Conservation (phyloP, 1,139 yeast species). For the Candida smagusa region DNA sequence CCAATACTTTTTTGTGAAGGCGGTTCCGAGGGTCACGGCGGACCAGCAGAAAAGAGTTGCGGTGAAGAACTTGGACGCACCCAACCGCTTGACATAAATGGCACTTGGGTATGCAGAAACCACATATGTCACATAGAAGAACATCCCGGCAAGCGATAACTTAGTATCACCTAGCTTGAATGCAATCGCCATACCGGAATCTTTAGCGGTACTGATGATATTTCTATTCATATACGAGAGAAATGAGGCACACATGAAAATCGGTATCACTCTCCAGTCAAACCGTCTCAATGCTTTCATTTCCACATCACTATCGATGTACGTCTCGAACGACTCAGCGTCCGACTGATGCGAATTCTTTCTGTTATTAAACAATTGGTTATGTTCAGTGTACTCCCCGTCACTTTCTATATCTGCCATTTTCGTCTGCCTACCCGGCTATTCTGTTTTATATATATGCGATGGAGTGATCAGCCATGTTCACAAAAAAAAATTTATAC, state of each 20-base stretch:
- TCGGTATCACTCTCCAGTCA: constrained; percentile 4
- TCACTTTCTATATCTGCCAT: neutral
- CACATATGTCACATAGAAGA: constrained; percentile 4
- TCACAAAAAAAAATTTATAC: too few relatives aligned
- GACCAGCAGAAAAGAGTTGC: constrained; percentile 3
- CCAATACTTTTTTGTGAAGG: constrained; percentile 2
- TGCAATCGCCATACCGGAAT: constrained; percentile 3
- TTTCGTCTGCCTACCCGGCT: neutral
- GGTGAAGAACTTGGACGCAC: constrained; percentile 4
- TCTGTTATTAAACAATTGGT: neutral
- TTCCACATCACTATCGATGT: constrained; percentile 5
- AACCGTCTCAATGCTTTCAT: constrained; percentile 5
- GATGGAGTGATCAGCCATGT: too few relatives aligned
- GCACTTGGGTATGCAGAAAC: constrained; percentile 4
- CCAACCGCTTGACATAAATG: constrained; percentile 3
- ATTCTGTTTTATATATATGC: too few relatives aligned
- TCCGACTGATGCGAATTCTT: constrained; percentile 1
- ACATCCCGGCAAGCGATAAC: constrained; percentile 4
- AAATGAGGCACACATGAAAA: constrained; percentile 5
- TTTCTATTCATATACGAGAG: constrained; percentile 4
- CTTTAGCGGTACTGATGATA: constrained; percentile 5
- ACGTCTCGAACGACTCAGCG: constrained; percentile 4
- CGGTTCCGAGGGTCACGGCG: constrained; percentile 3
- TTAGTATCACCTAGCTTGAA: constrained; percentile 1
- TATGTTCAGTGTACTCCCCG: neutral